phyloP scores from a whole-genome alignment of 108 stramenopile genomes.

The Mayamaea pseudoterrestris region DNA sequence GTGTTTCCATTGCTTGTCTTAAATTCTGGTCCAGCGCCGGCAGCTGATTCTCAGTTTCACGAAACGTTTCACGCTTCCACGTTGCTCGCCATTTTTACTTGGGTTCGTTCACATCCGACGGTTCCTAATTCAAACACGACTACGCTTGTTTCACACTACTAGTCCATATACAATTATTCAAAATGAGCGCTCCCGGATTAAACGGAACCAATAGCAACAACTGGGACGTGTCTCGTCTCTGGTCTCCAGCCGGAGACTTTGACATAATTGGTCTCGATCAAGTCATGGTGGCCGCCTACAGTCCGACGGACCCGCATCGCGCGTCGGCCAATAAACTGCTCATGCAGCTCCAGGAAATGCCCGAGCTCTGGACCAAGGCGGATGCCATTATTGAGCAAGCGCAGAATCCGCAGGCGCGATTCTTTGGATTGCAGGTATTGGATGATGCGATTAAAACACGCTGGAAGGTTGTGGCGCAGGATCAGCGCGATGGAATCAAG shows the following conservation, averaged over 20 bases:
- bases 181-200: no score
- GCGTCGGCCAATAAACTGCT: constrained; percentile 77
- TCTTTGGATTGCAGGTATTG: constrained; percentile 81
- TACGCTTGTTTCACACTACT: no score
- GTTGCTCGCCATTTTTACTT: no score
- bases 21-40: no score
- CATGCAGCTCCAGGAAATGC: constrained; percentile 80
- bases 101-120: no score
- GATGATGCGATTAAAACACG: constrained; percentile 81
- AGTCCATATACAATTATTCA: no score
- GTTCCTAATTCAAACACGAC: no score
- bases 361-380: constrained; percentile 71
- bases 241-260: constrained; percentile 73
- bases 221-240: no score
- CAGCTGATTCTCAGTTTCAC: no score
- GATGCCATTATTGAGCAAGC: constrained; percentile 81
- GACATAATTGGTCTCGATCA: constrained; percentile 73
- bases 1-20: no score
- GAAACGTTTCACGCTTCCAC: no score
- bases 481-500: constrained; percentile 95
- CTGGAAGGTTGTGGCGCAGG: constrained; percentile 84
- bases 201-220: no score
- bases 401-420: constrained; percentile 67
- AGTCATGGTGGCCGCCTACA: constrained; percentile 70
- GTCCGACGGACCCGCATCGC: constrained; percentile 67